Base-by-base conservation (phyloP, 306 rosid genomes). In the Boehmeria nivea region DNA sequence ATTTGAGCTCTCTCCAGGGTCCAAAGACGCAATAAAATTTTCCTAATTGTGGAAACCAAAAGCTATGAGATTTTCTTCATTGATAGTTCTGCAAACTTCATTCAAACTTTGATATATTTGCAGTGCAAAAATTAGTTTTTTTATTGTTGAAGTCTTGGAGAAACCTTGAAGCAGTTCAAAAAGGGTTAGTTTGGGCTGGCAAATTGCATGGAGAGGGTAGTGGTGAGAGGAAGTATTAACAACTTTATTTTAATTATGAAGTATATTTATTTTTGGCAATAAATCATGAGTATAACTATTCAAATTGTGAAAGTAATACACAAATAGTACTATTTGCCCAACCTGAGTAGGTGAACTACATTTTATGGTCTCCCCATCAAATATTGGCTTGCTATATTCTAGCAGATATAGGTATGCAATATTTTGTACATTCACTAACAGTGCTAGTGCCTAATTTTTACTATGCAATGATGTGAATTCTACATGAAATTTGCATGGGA, bases 121-220 rank as follows among this genome's bases (percentile, higher is more conserved):
- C n/a, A n/a, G n/a, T n/a, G n/a, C n/a, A n/a, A n/a, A n/a, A n/a
- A n/a, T n/a, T n/a, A 56, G 59, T 47, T 23, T 48, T 22, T 48
- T 48, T 21, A 5, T 2, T 7, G 6, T 20, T 12, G 15, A 25
- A 47, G 53, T 34, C 4, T 38, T 36, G 10, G 12, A 28, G 33
- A 28, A 31, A 31, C 9, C 36, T 31, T 31, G 13, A n/a, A 15
- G 12, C 12, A 17, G 8, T 16, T 16, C 37, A 16, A 37, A n/a
- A n/a, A 9, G 33, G 59, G 63, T 73, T 68, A 71, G 81, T 66
- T 76, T 52, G 48, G 71, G 57, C 22, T 51, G 69, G 54, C 69
- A 58, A 51, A 55, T 70, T 70, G 81, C 77, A 66, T 66, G 81
- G 66, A 39, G 54, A 25, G 19, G 25, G n/a, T 58, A 37, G 19